Conservation (phyloP, 768 basidiomycete species). For the Tubosaeta sp. region DNA sequence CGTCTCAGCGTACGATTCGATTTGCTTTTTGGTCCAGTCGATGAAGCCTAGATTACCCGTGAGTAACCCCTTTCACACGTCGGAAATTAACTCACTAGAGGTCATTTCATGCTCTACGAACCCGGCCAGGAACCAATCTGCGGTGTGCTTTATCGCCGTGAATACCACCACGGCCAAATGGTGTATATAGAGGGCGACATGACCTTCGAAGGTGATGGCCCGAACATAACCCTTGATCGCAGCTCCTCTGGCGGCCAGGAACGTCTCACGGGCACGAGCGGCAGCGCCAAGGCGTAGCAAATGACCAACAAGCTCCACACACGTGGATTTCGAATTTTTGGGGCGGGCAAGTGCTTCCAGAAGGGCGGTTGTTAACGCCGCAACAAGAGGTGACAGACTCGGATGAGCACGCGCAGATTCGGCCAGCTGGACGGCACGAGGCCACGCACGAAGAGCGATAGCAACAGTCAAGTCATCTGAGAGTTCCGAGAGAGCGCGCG, state of each 20-base stretch:
- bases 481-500: constrained; percentile 87
- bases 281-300: constrained; percentile 73
- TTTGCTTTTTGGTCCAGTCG: constrained; percentile 86
- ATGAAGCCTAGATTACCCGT: constrained; percentile 65
- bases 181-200: constrained; percentile 78
- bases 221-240: constrained; percentile 76
- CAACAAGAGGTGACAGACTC: constrained; percentile 57
- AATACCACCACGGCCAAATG: constrained; percentile 89
- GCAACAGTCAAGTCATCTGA: constrained; percentile 89
- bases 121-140: constrained; percentile 95
- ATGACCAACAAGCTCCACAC: constrained; percentile 66
- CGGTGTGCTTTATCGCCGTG: constrained; percentile 93
- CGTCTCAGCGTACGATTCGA: constrained; percentile 76
- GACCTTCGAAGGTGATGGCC: constrained; percentile 86
- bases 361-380: constrained; percentile 64
- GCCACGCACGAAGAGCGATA: constrained; percentile 86
- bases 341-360: constrained; percentile 70
- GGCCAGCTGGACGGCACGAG: constrained; percentile 76
- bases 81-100: constrained; percentile 57
- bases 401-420: constrained; percentile 79
- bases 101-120: constrained; percentile 95
- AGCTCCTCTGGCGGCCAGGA: constrained; percentile 72
- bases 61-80: neutral
- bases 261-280: constrained; percentile 75
- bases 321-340: constrained; percentile 70